A percentile compares a stretch with the other conserved stretches of the same genome.
Evolutionary conservation across 2,329 filamentous ascomycete genomes (phyloP).

Genomic region (Sporothrix variecibatus): DNA sequence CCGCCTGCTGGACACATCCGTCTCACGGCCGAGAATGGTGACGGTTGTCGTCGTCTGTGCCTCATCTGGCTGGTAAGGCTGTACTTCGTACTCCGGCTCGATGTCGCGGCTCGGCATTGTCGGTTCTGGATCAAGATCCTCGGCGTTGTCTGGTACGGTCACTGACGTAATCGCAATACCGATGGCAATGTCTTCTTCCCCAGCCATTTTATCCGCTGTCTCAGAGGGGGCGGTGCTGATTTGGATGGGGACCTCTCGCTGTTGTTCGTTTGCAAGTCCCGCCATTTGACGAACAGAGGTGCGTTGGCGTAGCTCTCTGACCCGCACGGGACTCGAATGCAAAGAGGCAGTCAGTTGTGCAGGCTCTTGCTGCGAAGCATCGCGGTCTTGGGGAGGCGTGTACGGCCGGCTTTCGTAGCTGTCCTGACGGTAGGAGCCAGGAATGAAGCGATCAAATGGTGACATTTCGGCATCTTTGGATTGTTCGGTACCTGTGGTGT

Average conservation of each 20-base stretch:
- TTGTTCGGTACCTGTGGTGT: not conserved
- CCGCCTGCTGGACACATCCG: constrained; percentile 39
- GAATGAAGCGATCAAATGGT: constrained; percentile 23
- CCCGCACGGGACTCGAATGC: constrained; percentile 11
- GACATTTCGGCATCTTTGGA: not conserved
- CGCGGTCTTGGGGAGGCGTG: constrained; percentile 23
- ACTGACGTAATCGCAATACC: not conserved
- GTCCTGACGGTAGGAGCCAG: constrained; percentile 28
- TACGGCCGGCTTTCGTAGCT: constrained; percentile 23
- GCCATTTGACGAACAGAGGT: not conserved
- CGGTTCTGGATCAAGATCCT: not conserved
- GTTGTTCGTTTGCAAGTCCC: not conserved
- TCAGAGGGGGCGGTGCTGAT: not conserved
- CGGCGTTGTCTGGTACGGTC: not conserved
- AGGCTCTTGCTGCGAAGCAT: not conserved
- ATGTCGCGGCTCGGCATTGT: not conserved
- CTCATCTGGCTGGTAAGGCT: constrained; percentile 43
- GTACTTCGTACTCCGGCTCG: constrained; percentile 42
- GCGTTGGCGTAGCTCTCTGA: not conserved
- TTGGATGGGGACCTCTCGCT: not conserved
- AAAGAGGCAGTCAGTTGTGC: not conserved
- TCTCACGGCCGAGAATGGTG: constrained; percentile 51
- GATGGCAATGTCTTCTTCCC: constrained; percentile 8
- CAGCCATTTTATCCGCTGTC: not conserved
- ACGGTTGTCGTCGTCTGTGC: constrained; percentile 54